phyloP scores from a whole-genome alignment of 2,329 filamentous ascomycete species.

The Fusarium tanahbumbuense region DNA sequence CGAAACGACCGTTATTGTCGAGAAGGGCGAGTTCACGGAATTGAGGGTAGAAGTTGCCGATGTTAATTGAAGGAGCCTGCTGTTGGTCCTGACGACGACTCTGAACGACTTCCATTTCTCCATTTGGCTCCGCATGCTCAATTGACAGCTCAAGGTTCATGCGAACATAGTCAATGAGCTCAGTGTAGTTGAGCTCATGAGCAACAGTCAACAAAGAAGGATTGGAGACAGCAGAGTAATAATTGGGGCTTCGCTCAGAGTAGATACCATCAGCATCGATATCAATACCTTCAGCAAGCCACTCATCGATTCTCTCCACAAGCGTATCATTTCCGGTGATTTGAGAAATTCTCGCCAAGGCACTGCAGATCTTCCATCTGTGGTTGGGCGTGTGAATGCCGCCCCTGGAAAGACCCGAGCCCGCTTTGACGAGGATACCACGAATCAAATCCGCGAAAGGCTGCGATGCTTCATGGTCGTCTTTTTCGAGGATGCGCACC shows the following conservation, averaged over 20 bases:
- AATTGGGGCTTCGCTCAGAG: conserved; percentile 16
- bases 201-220: conserved; percentile 9
- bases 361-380: conserved; percentile 26
- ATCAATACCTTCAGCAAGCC: conserved; percentile 22
- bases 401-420: conserved; percentile 8
- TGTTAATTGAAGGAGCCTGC: conserved; percentile 1
- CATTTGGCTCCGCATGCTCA: conserved; percentile 14
- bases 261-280: conserved; percentile 24
- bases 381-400: conserved; percentile 21
- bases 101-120: conserved; percentile 19
- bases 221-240: conserved; percentile 20
- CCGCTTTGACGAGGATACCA: conserved; percentile 15
- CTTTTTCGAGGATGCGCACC: conserved; percentile 17
- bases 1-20: conserved; percentile 6
- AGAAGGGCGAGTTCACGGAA: conserved; percentile 9
- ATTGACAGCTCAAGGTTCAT: conserved; percentile 18
- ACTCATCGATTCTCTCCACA: conserved; percentile 13
- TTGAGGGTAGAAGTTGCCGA: conserved; percentile 19
- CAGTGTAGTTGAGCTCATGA: conserved; percentile 11
- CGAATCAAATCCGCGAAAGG: conserved; percentile 4
- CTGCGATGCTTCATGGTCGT: conserved; percentile 3
- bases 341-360: conserved; percentile 13
- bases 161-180: conserved; percentile 3
- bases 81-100: conserved; percentile 18
- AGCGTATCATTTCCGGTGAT: background rate